These are phyloP conservation scores for Amauroascus niger DNA, from an alignment of 2,329 filamentous ascomycete species.

Conservation along the genomic window DNA sequence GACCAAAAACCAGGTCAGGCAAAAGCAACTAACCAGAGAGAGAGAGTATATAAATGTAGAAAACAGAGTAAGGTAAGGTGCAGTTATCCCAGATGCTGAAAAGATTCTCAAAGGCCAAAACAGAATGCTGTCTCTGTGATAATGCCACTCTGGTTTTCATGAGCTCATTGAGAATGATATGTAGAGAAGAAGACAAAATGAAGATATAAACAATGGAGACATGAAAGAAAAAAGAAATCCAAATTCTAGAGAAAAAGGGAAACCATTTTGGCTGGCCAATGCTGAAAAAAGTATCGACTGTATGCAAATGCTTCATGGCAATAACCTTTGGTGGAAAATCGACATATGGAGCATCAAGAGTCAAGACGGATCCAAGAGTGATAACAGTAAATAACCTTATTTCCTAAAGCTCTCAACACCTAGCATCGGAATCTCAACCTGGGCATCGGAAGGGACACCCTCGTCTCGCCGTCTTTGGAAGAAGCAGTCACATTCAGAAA, in stretches of 20 bases:
- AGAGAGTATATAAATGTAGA: background rate
- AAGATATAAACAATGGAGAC: background rate
- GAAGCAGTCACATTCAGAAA: constrained; percentile 55
- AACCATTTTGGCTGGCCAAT: background rate
- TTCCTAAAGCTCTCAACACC: constrained; percentile 53
- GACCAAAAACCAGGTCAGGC: background rate
- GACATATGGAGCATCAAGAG: too few relatives aligned
- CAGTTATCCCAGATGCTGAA: background rate
- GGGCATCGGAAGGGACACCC: constrained; percentile 48
- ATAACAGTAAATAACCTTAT: constrained; percentile 10
- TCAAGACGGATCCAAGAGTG: background rate
- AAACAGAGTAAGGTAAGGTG: background rate
- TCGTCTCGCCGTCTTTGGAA: constrained; percentile 53
- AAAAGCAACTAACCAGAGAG: background rate
- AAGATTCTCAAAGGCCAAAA: background rate
- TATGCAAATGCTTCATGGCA: background rate
- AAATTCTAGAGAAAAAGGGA: background rate
- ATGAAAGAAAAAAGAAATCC: background rate
- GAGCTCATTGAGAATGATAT: background rate
- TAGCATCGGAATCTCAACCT: constrained; percentile 53
- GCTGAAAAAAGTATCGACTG: background rate
- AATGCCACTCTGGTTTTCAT: background rate
- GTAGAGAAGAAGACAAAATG: background rate
- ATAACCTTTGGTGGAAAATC: background rate
- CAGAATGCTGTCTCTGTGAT: background rate